Percentiles rank a stretch among this genome's conserved stretches.
phyloP scores from a whole-genome alignment of 108 stramenopile genomes.

The Skeletonema costatum region DNA sequence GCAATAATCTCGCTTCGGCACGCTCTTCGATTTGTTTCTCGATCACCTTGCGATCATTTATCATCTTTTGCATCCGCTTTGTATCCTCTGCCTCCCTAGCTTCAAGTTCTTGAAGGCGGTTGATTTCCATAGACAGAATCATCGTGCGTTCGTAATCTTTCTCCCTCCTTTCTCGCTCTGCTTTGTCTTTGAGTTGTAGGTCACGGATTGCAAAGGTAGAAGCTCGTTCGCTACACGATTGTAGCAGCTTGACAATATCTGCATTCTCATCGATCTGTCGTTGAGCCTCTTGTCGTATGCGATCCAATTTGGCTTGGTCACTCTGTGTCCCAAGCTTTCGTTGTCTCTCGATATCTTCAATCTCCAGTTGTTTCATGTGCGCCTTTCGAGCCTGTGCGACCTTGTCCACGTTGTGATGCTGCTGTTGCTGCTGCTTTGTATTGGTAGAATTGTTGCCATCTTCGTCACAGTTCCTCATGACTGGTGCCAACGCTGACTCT shows the following conservation, averaged over 20 bases:
- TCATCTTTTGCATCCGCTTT: conserved; percentile 55
- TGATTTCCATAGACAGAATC: conserved; percentile 77
- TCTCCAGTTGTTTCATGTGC: conserved; percentile 68
- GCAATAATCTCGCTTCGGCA: conserved; percentile 52
- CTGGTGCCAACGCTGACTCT: conserved; percentile 19
- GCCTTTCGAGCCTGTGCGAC: conserved; percentile 55
- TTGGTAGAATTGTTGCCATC: background rate
- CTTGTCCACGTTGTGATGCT: conserved; percentile 3
- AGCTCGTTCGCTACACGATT: conserved; percentile 68
- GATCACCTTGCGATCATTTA: conserved; percentile 76
- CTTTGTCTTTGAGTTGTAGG: conserved; percentile 75
- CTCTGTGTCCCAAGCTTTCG: conserved; percentile 45
- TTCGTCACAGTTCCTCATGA: background rate
- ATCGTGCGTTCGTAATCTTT: conserved; percentile 69
- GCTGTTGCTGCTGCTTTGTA: background rate
- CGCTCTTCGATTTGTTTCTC: conserved; percentile 73
- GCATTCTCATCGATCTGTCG: conserved; percentile 64
- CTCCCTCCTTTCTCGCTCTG: conserved; percentile 51
- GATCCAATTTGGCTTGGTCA: conserved; percentile 52
- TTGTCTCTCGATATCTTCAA: conserved; percentile 55
- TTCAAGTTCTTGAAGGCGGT: conserved; percentile 67
- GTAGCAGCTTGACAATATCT: conserved; percentile 77
- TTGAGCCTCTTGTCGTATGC: conserved; percentile 68
- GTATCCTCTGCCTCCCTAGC: conserved; percentile 64
- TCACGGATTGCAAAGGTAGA: conserved; percentile 82